Percentiles rank a stretch among this genome's conserved stretches.
These are phyloP conservation scores for Allium cepa DNA, from an alignment of 106 monocot species.

Conservation along the genomic window DNA sequence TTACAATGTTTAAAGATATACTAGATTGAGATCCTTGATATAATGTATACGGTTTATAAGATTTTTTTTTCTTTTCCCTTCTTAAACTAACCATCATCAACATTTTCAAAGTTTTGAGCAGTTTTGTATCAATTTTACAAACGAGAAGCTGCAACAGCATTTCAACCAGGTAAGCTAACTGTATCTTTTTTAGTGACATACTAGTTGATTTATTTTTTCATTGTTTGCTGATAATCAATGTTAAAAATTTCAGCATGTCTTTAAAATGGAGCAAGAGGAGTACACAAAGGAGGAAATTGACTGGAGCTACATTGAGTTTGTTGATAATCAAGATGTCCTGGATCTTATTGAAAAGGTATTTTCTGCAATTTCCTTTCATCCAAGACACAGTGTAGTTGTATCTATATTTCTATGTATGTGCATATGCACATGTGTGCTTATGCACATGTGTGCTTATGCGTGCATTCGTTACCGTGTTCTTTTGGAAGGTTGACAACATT, in stretches of 20 bases:
- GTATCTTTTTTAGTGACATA: not conserved
- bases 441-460: not conserved
- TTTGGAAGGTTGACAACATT: too few relatives aligned
- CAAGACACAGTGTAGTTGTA: not conserved
- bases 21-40: too few relatives aligned
- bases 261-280: constrained; percentile 99
- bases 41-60: not conserved
- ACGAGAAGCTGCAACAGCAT: constrained; percentile 15
- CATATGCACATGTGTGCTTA: not conserved
- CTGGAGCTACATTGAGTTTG: constrained; percentile 99
- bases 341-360: constrained; percentile 97
- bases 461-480: too few relatives aligned
- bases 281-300: constrained; percentile 96
- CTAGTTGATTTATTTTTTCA: not conserved
- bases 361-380: not conserved
- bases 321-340: constrained; percentile 98
- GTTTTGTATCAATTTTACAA: constrained; percentile 15
- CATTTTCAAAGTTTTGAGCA: constrained; percentile 15
- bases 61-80: not conserved
- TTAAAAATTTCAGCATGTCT: constrained; percentile 73
- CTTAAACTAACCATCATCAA: not conserved
- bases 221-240: not conserved
- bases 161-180: constrained; percentile 10
- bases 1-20: not conserved
- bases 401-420: not conserved